phyloP scores from a whole-genome alignment of 2,329 filamentous ascomycete species.

The Sporothrix euskadiensis region DNA sequence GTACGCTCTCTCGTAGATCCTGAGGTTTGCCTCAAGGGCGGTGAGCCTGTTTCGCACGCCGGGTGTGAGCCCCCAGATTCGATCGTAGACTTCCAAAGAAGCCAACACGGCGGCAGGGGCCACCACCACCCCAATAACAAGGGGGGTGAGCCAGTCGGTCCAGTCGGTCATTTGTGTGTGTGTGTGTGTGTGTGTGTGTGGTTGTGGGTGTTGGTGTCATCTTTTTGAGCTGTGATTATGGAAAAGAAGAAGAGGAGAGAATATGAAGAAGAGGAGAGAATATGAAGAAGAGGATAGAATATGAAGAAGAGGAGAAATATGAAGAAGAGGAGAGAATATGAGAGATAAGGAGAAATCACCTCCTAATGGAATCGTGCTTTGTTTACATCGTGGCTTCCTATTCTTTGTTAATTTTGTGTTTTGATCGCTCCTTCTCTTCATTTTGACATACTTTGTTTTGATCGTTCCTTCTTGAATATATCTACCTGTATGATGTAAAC shows the following conservation, averaged over 20 bases:
- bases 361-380: not conserved
- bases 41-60: too few species aligned
- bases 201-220: not conserved
- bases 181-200: not conserved
- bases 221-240: too few species aligned
- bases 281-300: too few species aligned
- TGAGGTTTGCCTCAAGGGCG: too few species aligned
- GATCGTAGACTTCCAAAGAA: too few species aligned
- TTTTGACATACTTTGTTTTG: not conserved
- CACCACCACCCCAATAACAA: too few species aligned
- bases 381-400: not conserved
- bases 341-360: too few species aligned
- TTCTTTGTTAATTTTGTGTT: not conserved
- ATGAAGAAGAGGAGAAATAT: not conserved
- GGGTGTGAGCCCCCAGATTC: too few species aligned
- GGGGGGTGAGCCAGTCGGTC: too few species aligned
- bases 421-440: not conserved
- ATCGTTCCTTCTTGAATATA: not conserved
- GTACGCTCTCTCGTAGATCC: too few species aligned
- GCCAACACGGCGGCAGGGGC: too few species aligned
- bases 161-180: not conserved
- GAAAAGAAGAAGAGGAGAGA: not conserved
- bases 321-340: not conserved
- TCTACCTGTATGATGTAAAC: not conserved
- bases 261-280: not conserved